Conservation (phyloP, 164 flowering plant genomes). For the Hamamelis virginiana region DNA sequence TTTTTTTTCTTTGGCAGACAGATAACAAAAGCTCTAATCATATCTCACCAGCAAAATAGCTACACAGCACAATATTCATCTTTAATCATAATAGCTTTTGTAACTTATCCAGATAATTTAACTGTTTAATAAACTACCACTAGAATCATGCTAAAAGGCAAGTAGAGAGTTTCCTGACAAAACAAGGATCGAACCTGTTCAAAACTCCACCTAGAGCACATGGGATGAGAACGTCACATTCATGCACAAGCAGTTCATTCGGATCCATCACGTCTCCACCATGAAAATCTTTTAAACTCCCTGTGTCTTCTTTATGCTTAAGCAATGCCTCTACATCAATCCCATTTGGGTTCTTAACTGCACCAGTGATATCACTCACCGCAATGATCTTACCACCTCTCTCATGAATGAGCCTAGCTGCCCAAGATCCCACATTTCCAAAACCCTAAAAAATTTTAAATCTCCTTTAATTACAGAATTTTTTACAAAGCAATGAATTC, state of each 20-base stretch:
- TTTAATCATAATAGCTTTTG: too few species aligned
- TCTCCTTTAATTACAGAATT: background rate
- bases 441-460: constrained; percentile 46
- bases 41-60: too few species aligned
- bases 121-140: too few species aligned
- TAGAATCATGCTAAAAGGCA: background rate
- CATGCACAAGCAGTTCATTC: constrained; percentile 61
- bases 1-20: too few species aligned
- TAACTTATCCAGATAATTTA: too few species aligned
- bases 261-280: constrained; percentile 66
- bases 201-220: constrained; percentile 86
- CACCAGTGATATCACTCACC: constrained; percentile 75
- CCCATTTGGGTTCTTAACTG: constrained; percentile 56
- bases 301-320: constrained; percentile 51
- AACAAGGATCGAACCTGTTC: constrained; percentile 48
- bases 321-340: constrained; percentile 52
- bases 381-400: constrained; percentile 76
- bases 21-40: too few species aligned
- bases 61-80: too few species aligned
- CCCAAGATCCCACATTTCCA: constrained; percentile 90
- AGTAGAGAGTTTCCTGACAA: constrained; percentile 1
- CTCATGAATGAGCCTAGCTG: constrained; percentile 63
- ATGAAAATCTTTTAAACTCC: constrained; percentile 40
- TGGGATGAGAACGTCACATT: constrained; percentile 85
- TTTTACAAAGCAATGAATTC: background rate